These are phyloP conservation scores for Meyerozyma smithsonii DNA, from an alignment of 1,139 yeast genomes.

Conservation along the genomic window DNA sequence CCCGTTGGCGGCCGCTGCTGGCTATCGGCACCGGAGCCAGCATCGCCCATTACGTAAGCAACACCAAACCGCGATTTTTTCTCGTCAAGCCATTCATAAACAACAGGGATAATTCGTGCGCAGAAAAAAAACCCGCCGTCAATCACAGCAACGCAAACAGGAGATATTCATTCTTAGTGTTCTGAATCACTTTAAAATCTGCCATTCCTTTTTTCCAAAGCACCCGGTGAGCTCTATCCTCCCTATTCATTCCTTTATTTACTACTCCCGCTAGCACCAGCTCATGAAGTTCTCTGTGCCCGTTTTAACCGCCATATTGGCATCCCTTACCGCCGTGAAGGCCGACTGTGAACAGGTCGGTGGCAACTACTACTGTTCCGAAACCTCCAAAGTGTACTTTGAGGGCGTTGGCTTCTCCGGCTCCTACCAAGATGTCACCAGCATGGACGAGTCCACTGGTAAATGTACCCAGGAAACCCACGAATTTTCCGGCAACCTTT, in stretches of 20 bases:
- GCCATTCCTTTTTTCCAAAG: constrained; percentile 1
- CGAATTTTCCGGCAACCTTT: constrained; percentile 54
- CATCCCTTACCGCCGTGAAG: constrained; percentile 25
- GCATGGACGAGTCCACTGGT: constrained; percentile 43
- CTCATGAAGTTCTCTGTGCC: constrained; percentile 20
- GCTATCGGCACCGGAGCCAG: neutral
- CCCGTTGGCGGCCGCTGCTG: too few species aligned
- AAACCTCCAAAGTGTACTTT: constrained; percentile 61
- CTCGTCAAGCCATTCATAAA: constrained; percentile 3
- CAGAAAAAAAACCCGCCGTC: constrained; percentile 2
- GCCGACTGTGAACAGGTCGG: constrained; percentile 41
- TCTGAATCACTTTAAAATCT: constrained; percentile 3
- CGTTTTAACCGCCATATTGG: constrained; percentile 24
- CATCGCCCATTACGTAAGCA: neutral
- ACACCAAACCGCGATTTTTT: constrained; percentile 2
- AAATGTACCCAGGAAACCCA: constrained; percentile 49
- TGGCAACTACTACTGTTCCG: constrained; percentile 82
- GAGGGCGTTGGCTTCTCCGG: constrained; percentile 66
- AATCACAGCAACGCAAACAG: neutral
- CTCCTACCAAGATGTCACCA: constrained; percentile 54
- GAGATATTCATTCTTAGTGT: constrained; percentile 2
- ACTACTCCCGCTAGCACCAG: neutral
- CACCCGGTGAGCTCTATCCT: constrained; percentile 1
- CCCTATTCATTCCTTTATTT: constrained; percentile 2
- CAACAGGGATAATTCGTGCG: constrained; percentile 3